Base-by-base conservation (phyloP, 805 yeast genomes). In the Wickerhamiella brachini region DNA sequence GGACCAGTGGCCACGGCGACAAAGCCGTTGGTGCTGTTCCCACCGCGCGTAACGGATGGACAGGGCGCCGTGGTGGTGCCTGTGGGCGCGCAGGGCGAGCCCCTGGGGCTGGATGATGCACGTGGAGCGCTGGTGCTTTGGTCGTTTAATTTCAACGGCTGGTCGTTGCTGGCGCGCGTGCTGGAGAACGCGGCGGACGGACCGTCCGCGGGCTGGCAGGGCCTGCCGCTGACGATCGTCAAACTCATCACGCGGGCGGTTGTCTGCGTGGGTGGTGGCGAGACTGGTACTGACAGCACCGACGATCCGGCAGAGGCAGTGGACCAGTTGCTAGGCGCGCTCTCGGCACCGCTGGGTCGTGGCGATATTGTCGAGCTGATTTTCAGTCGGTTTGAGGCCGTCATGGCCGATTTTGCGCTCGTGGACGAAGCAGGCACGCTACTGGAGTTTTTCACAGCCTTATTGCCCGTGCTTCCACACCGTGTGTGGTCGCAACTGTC, bases 121-220 rank as follows among this genome's bases (percentile, higher is more conserved):
- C 59, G 66, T 23, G 41, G 41, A 3, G 62, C 67, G 7, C 57
- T 68, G 9, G 83, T 84, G 2, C 74, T 86, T 21, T 88, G 93
- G 68, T 68, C 81, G 24, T 78, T 83, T 62, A 73, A 74, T 3
- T 87, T 81, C 62, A 85, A 81, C 61, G 97, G 97, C 1, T 88
- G 97, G 95, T 76, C 95, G 0, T 66, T 84, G 24, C 59, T 90
- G 17, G 97, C 97, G 1, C 74, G 95, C 59, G 68, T 85, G 0
- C 65, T 89, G 31, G 88, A 84, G 56, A 83, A 83, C 56, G 65
- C 82, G 9, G 58, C 57, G 70, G 62, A 50, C n/a, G n/a, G n/a
- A 59, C 8, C 34, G 15, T 22, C 59, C 69, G 51, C 73, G 70
- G 48, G 68, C 70, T 1, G 58, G 75, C 2, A 65, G 78, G 9